Base-by-base conservation (phyloP, 108 stramenopile species). In the Cyclotella distinguenda region DNA sequence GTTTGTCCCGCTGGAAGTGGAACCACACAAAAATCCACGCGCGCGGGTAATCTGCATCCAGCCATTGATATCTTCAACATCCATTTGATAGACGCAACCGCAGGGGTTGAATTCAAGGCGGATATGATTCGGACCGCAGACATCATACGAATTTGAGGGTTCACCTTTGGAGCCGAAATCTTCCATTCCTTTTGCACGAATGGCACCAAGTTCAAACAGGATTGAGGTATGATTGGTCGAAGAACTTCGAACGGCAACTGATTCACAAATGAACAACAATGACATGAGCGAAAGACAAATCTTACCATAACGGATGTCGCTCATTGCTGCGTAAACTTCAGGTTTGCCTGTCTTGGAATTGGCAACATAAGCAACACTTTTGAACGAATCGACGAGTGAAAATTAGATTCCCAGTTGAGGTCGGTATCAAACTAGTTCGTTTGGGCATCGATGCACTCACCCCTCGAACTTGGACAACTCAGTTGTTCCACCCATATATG, bases 321-420 rank as follows among this genome's bases (percentile, higher is more conserved):
- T 47, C 53, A 54, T 60, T n/a, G 60, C 60, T 3, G 23, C 60
- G 8, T 60, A 44, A n/a, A 60, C 27, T 33, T 60, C 46, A 54
- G 30, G 10, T 31, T 54, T 54, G 53, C 53, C 53, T 13, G 30
- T 54, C 53, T 54, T 54, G 27, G 53, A 54, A 22, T 54, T 54
- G 3, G 33, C 32, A n/a, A 54, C 53, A 54, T 32, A 54, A 15
- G 53, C 53, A 54, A 54, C 53, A 54, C 48, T 49, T 13, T 57
- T 57, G 16, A 22, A 57, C 4, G 18, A 10, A 1, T 13, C 13
- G 16, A 5, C 2, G 13, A 4, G n/a, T 2, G 16, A 13, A 2
- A 42, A 5, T 16, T 13, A 42, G 16, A 16, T 42, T 5, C 13
- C n/a, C 13, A 4, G 16, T 16, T 16, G 40, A 2, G 2, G n/a